Evolutionary conservation across 805 yeast species (phyloP), one percentile per base, ranked within the genome.

Genomic region (Lipomyces spencermartinsiae): DNA sequence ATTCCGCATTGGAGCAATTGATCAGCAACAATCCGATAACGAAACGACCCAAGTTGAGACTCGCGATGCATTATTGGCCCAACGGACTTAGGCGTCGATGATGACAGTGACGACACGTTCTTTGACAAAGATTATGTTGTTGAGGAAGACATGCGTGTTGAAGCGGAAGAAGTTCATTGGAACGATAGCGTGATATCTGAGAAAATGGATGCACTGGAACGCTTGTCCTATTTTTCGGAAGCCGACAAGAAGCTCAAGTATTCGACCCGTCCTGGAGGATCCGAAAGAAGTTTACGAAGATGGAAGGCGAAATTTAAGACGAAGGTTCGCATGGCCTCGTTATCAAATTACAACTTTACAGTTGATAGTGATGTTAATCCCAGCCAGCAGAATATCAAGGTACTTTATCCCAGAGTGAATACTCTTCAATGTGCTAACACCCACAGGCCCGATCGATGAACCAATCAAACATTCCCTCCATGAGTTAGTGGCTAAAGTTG

Each of bases 101-200:
- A 39, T 39, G 46, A 39, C n/a, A n/a, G 12, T 39, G 46, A 39
- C 46, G n/a, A 39, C 46, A 39, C n/a, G n/a, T 39, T 12, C 46
- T 39, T 5, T 7, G n/a, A 39, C 12, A n/a, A 39, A 39, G n/a
- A 10, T 10, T 39, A 1, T 1, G 46, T 39, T 39, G n/a, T 39
- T 39, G 46, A 39, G n/a, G n/a, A 39, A 39, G 46, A 39, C 46
- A 39, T 39, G 46, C 46, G n/a, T 9, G 46, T 39, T 39, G n/a
- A 39, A 39, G 46, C 46, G 46, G 46, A 39, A 39, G 46, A 12
- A 39, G 5, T 39, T 2, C 46, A 10, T 39, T 39, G n/a, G 46
- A 4, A 39, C 46, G 2, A 39, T 39, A 39, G n/a, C n/a, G 14
- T 39, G 46, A 39, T 39, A 39, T 39, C 46, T 39, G 46, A 39